These are phyloP conservation scores for Phalaenopsis aphrodite DNA, from an alignment of 106 monocot species.

Conservation along the genomic window DNA sequence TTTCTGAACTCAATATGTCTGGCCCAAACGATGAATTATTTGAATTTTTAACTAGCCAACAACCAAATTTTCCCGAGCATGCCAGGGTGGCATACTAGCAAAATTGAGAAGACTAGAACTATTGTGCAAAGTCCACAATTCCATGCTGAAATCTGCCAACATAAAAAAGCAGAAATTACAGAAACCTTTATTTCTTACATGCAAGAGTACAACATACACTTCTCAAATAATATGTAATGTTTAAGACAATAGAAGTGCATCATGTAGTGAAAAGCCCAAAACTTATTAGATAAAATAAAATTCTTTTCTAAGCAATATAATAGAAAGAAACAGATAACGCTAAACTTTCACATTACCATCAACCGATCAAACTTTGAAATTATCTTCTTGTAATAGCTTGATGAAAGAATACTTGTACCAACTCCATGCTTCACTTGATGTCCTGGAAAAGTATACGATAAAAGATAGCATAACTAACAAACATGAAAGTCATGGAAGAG, in stretches of 20 bases:
- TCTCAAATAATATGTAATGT: not conserved
- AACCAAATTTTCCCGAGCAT: not conserved
- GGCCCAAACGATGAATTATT: not conserved
- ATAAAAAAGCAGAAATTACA: not conserved
- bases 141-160: not conserved
- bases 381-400: slow-evolving; percentile 34
- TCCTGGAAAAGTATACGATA: slow-evolving; percentile 2
- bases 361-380: slow-evolving; percentile 39
- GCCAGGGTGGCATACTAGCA: not conserved
- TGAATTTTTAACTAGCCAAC: not conserved
- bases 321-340: not conserved
- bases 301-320: not conserved
- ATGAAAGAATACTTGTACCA: slow-evolving; percentile 35
- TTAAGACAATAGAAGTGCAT: not conserved
- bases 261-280: not conserved
- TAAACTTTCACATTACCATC: slow-evolving; percentile 32
- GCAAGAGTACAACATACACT: not conserved
- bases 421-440: slow-evolving; percentile 18
- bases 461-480: not conserved
- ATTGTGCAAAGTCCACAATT: not conserved
- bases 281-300: not conserved
- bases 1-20: too few species aligned
- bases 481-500: not conserved
- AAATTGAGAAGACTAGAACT: not conserved
- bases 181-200: not conserved